phyloP scores from a whole-genome alignment of 495 filamentous ascomycete genomes.

The Coniosporium apollinis region DNA sequence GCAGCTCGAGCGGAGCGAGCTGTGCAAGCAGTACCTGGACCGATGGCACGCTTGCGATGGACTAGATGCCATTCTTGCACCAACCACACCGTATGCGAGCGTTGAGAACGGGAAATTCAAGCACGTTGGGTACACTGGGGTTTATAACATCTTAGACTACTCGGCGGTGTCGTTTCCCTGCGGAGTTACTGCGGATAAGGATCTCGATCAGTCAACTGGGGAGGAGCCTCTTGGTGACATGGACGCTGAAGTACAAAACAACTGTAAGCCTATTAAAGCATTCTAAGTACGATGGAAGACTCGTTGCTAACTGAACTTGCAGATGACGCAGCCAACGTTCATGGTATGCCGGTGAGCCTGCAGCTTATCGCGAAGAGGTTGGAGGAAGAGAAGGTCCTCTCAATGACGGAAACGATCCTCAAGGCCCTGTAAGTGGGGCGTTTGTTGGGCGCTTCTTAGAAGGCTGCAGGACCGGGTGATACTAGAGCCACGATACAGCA shows the following conservation, averaged over 20 bases:
- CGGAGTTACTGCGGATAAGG: constrained; percentile 14
- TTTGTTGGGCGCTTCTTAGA: too few species aligned
- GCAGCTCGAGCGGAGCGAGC: constrained; percentile 18
- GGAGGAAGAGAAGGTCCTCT: constrained; percentile 15
- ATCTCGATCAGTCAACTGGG: constrained; percentile 11
- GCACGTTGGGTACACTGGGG: constrained; percentile 21
- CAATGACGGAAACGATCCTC: constrained; percentile 16
- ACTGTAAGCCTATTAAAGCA: constrained; percentile 11
- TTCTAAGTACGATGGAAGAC: not conserved
- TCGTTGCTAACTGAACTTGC: too few species aligned
- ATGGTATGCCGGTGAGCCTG: constrained; percentile 12
- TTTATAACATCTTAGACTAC: constrained; percentile 23
- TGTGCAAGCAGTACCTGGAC: constrained; percentile 19
- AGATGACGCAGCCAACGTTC: constrained; percentile 7
- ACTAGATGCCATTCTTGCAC: constrained; percentile 20
- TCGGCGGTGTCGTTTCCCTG: constrained; percentile 17
- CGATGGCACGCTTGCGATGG: constrained; percentile 17
- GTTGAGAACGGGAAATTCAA: constrained; percentile 17
- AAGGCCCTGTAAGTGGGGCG: too few species aligned
- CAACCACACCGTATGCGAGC: constrained; percentile 19
- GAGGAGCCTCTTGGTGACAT: constrained; percentile 7
- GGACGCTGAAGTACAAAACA: constrained; percentile 9
- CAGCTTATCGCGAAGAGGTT: constrained; percentile 9
- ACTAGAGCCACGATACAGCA: too few species aligned
- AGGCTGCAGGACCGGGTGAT: too few species aligned